Conservation (phyloP, 208 protist genomes). For the Phytomonas serpens region DNA sequence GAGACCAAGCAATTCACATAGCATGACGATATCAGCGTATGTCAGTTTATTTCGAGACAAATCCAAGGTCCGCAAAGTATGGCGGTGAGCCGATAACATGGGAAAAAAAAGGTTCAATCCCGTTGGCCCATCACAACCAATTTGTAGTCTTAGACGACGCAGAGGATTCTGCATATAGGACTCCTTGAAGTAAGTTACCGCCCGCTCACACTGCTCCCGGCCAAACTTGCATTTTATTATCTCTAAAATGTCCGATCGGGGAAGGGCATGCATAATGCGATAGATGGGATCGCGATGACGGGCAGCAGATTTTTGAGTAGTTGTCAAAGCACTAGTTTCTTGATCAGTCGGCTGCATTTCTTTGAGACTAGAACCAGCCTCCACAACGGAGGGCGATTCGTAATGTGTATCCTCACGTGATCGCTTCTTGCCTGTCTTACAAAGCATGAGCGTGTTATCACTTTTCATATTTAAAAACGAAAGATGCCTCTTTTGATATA, state of each 20-base stretch:
- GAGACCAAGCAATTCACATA: constrained; percentile 50
- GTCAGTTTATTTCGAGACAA: constrained; percentile 69
- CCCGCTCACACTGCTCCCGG: constrained; percentile 56
- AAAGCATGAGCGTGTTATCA: neutral
- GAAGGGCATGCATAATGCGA: constrained; percentile 73
- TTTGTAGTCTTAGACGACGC: constrained; percentile 65
- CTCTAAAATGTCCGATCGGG: constrained; percentile 78
- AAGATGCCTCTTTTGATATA: neutral
- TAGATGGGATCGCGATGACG: constrained; percentile 52
- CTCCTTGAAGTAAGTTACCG: constrained; percentile 59
- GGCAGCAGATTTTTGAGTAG: neutral
- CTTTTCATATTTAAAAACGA: neutral
- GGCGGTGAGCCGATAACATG: constrained; percentile 44
- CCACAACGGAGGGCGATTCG: neutral
- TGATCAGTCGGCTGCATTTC: neutral
- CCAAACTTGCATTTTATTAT: constrained; percentile 67
- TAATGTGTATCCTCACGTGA: neutral
- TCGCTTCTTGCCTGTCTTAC: neutral
- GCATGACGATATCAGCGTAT: constrained; percentile 45
- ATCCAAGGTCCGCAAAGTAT: constrained; percentile 63
- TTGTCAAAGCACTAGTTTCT: neutral
- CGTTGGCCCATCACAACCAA: constrained; percentile 58
- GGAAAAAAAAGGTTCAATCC: constrained; percentile 67
- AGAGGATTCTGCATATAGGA: constrained; percentile 75
- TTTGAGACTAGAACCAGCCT: neutral